These are phyloP conservation scores for Emmonsia crescens DNA, from an alignment of 2,329 filamentous ascomycete species.

Conservation along the genomic window DNA sequence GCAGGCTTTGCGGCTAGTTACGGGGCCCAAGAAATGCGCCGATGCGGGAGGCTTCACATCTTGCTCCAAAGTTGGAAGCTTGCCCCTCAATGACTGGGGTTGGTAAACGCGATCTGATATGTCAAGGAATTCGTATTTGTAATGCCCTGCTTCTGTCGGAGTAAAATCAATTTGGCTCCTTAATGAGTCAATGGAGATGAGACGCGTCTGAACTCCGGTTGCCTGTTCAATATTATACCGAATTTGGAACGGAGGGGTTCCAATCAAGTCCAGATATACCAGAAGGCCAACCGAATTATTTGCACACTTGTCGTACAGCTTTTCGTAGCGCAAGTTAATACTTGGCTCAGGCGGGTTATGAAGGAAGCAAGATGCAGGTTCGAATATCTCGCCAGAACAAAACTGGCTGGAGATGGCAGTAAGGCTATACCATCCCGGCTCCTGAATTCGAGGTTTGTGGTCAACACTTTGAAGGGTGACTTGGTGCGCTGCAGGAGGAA, in stretches of 20 bases:
- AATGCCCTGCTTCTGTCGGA: conserved; percentile 69
- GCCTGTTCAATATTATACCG: conserved; percentile 59
- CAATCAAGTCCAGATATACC: conserved; percentile 80
- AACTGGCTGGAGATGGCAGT: conserved; percentile 67
- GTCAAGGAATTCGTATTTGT: conserved; percentile 73
- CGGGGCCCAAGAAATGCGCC: conserved; percentile 53
- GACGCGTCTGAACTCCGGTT: conserved; percentile 45
- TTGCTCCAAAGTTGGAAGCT: conserved; percentile 62
- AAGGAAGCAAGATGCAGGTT: conserved; percentile 86
- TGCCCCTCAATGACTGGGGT: conserved; percentile 49
- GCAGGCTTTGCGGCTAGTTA: conserved; percentile 54
- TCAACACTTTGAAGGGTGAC: conserved; percentile 47
- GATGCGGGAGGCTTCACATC: conserved; percentile 87
- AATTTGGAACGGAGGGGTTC: conserved; percentile 83
- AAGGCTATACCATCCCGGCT: conserved; percentile 77
- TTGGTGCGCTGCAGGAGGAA: conserved; percentile 47
- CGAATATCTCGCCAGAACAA: conserved; percentile 79
- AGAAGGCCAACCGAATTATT: conserved; percentile 84
- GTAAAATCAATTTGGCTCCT: conserved; percentile 76
- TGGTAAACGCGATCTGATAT: conserved; percentile 77
- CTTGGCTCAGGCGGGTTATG: conserved; percentile 84
- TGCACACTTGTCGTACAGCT: conserved; percentile 89
- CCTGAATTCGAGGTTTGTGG: conserved; percentile 57
- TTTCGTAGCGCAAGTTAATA: conserved; percentile 60
- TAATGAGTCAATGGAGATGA: conserved; percentile 55